Evolutionary conservation across 2,329 filamentous ascomycete species (phyloP).

Genomic region (Venturia pyrina): DNA sequence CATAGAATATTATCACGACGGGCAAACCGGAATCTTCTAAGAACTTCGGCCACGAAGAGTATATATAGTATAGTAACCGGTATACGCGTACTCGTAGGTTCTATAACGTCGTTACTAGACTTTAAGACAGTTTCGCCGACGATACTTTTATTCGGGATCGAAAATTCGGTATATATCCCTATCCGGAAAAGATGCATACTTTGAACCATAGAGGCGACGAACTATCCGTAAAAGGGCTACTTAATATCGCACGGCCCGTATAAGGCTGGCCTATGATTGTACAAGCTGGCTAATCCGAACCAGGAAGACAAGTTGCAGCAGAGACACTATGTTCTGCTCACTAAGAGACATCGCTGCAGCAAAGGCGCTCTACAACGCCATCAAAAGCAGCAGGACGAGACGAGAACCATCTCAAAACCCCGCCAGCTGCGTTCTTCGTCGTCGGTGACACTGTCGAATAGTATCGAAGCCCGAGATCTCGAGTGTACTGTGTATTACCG

Average conservation of each 20-base stretch:
- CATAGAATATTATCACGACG: constrained; percentile 47
- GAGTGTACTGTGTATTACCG: no score
- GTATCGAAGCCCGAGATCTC: no score
- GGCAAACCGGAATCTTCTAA: constrained; percentile 42
- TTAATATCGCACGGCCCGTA: constrained; percentile 44
- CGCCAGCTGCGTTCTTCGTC: constrained; percentile 42
- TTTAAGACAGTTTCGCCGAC: constrained; percentile 47
- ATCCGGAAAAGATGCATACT: constrained; percentile 43
- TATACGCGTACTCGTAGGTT: constrained; percentile 44
- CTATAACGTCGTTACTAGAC: constrained; percentile 42
- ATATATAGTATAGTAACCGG: constrained; percentile 39
- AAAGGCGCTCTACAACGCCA: constrained; percentile 41
- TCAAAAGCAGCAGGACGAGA: constrained; percentile 41
- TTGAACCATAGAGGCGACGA: constrained; percentile 40
- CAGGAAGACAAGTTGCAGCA: constrained; percentile 40
- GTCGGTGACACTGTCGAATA: constrained; percentile 39
- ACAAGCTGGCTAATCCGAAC: constrained; percentile 44
- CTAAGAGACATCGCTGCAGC: constrained; percentile 36
- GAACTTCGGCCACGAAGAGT: constrained; percentile 43
- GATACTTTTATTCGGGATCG: constrained; percentile 43
- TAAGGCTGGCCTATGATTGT: constrained; percentile 49
- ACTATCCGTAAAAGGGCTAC: constrained; percentile 36
- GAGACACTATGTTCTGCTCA: constrained; percentile 45
- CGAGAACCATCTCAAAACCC: constrained; percentile 38
- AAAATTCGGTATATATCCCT: constrained; percentile 39